Conservation (phyloP, 2,329 filamentous ascomycete species). For the Aspergillus puulaauensis region DNA sequence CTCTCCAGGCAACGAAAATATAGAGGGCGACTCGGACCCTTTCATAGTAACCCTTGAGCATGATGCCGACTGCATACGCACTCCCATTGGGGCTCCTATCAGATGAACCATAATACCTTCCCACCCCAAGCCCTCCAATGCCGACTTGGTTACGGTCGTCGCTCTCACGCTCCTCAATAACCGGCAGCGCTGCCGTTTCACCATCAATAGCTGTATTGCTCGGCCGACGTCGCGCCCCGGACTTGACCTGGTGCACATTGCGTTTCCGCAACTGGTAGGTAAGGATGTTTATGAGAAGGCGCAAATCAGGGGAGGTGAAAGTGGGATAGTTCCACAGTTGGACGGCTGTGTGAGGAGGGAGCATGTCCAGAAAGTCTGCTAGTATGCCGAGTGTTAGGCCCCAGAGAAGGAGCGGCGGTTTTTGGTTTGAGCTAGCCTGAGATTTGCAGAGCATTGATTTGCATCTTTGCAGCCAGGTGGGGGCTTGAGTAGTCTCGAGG, state of each 20-base stretch:
- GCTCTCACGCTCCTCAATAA: constrained; percentile 18
- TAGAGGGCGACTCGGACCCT: constrained; percentile 40
- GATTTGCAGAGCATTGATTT: constrained; percentile 29
- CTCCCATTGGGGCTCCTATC: constrained; percentile 25
- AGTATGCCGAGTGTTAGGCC: constrained; percentile 67
- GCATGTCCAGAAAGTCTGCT: constrained; percentile 65
- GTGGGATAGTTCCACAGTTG: constrained; percentile 67
- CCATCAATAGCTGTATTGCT: constrained; percentile 33
- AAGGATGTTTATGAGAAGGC: constrained; percentile 59
- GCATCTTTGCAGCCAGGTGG: constrained; percentile 25
- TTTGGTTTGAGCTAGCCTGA: constrained; percentile 30
- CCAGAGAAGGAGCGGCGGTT: constrained; percentile 62
- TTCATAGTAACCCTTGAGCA: constrained; percentile 47
- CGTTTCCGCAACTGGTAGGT: constrained; percentile 58
- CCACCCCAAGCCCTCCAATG: constrained; percentile 39
- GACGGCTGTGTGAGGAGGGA: constrained; percentile 63
- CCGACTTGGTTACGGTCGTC: constrained; percentile 37
- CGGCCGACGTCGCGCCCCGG: constrained; percentile 30
- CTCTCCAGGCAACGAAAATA: constrained; percentile 41
- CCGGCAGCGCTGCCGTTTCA: constrained; percentile 34
- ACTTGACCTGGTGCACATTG: constrained; percentile 43
- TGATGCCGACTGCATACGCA: constrained; percentile 40
- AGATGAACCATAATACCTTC: constrained; percentile 30
- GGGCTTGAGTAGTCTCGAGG: constrained; percentile 27
- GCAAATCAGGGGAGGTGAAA: constrained; percentile 63